These are phyloP conservation scores for Penicillium sp. DNA, from an alignment of 2,329 filamentous ascomycete genomes.

Conservation along the genomic window DNA sequence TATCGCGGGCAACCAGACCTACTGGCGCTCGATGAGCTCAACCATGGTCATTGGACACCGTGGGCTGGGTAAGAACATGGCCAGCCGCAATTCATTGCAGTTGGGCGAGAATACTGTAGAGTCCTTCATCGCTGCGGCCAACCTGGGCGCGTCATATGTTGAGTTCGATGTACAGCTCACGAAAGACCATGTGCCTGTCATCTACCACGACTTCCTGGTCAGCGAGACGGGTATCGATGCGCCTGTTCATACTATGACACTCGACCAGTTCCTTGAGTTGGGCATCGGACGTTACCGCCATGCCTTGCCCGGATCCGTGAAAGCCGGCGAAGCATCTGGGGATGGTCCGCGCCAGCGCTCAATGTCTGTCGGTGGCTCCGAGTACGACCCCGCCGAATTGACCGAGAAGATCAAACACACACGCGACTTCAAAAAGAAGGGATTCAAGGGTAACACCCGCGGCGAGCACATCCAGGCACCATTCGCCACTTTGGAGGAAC, in stretches of 20 bases:
- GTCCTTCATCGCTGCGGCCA: slow-evolving; percentile 94
- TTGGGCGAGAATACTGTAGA: slow-evolving; percentile 93
- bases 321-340: slow-evolving; percentile 15
- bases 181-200: slow-evolving; percentile 97
- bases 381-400: slow-evolving; percentile 42
- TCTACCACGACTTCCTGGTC: slow-evolving; percentile 97
- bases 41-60: slow-evolving; percentile 77
- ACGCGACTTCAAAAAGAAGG: slow-evolving; percentile 87
- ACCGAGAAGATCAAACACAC: slow-evolving; percentile 96
- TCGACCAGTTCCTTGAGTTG: slow-evolving; percentile 89
- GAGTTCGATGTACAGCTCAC: slow-evolving; percentile 90
- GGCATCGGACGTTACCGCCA: slow-evolving; percentile 53
- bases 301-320: slow-evolving; percentile 39
- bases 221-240: slow-evolving; percentile 97
- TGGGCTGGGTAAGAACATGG: slow-evolving; percentile 85
- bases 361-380: slow-evolving; percentile 58
- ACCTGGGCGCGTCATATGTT: slow-evolving; percentile 74
- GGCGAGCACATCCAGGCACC: slow-evolving; percentile 94
- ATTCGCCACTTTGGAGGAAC: slow-evolving; percentile 90
- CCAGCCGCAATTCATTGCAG: slow-evolving; percentile 80
- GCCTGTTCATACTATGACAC: slow-evolving; percentile 87
- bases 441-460: slow-evolving; percentile 91
- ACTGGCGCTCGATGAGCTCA: slow-evolving; percentile 89
- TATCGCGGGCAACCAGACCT: slow-evolving; percentile 84
- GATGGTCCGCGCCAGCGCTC: slow-evolving; percentile 47